phyloP scores from a whole-genome alignment of 208 protist genomes.

The Naegleria fowleri region DNA sequence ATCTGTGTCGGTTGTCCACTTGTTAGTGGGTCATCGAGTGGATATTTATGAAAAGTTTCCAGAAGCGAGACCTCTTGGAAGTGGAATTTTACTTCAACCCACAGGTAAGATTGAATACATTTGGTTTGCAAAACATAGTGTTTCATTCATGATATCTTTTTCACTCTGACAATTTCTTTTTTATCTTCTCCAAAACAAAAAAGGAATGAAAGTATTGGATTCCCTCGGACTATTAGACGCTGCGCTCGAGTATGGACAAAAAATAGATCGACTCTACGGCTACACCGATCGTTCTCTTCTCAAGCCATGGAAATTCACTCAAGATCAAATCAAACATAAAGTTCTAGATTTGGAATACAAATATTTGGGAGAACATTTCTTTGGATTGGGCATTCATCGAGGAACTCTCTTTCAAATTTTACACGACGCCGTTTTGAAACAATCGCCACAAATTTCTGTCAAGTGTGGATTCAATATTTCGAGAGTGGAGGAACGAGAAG shows the following conservation, averaged over 20 bases:
- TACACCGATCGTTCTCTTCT: neutral
- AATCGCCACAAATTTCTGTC: neutral
- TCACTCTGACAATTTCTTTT: too few relatives aligned
- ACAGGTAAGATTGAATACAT: neutral
- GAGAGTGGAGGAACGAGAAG: neutral
- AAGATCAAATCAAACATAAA: neutral
- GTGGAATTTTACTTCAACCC: neutral
- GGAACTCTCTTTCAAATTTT: neutral
- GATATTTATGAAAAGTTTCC: conserved; percentile 2
- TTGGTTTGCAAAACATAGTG: too few relatives aligned
- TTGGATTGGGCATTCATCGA: neutral
- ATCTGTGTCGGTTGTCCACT: too few relatives aligned
- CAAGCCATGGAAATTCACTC: neutral
- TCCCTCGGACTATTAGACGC: neutral
- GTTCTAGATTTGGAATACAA: neutral
- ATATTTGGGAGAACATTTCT: neutral
- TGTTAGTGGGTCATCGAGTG: neutral
- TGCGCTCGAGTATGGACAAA: neutral
- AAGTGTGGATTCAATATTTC: neutral
- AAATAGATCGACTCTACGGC: neutral
- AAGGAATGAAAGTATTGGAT: neutral
- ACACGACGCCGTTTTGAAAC: neutral
- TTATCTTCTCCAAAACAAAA: too few relatives aligned
- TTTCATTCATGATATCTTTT: too few relatives aligned
- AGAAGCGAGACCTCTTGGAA: neutral